Evolutionary conservation across 371 early-diverging fungal genomes (phyloP).

Genomic region (Conidiobolus coronatus): DNA sequence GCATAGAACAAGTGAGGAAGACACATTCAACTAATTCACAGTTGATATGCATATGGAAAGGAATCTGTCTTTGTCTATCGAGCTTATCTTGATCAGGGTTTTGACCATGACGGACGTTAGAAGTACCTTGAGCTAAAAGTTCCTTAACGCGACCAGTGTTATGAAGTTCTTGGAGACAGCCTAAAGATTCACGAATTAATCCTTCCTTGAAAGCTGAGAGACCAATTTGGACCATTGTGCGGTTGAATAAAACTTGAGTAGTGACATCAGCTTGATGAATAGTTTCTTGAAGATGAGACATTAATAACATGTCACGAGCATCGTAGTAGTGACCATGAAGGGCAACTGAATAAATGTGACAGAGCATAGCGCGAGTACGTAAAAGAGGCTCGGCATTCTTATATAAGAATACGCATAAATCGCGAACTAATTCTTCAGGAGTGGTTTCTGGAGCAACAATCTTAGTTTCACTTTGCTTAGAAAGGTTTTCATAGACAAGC

Average conservation of each 20-base stretch:
- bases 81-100: conserved; percentile 73
- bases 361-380: conserved; percentile 88
- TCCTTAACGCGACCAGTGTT: conserved; percentile 76
- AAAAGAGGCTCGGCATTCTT: conserved; percentile 57
- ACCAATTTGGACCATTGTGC: conserved; percentile 87
- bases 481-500: conserved; percentile 13
- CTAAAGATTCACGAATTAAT: conserved; percentile 63
- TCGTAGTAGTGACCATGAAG: conserved; percentile 79
- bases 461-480: conserved; percentile 1
- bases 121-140: conserved; percentile 80
- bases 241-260: conserved; percentile 90
- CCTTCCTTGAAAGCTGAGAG: conserved; percentile 92
- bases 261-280: conserved; percentile 72
- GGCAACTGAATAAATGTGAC: conserved; percentile 90
- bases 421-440: conserved; percentile 28
- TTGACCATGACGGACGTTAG: conserved; percentile 38
- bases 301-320: conserved; percentile 89
- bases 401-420: conserved; percentile 72
- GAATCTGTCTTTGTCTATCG: conserved; percentile 83
- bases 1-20: conserved; percentile 83
- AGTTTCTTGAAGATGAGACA: conserved; percentile 92
- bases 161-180: conserved; percentile 72
- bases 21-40: conserved; percentile 91
- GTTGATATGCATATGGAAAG: conserved; percentile 98
- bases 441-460: conserved; percentile 20